Percentiles rank a stretch among this genome's conserved stretches.
These are phyloP conservation scores for Emericellopsis cladophorae DNA, from an alignment of 2,329 filamentous ascomycete genomes.

Conservation along the genomic window DNA sequence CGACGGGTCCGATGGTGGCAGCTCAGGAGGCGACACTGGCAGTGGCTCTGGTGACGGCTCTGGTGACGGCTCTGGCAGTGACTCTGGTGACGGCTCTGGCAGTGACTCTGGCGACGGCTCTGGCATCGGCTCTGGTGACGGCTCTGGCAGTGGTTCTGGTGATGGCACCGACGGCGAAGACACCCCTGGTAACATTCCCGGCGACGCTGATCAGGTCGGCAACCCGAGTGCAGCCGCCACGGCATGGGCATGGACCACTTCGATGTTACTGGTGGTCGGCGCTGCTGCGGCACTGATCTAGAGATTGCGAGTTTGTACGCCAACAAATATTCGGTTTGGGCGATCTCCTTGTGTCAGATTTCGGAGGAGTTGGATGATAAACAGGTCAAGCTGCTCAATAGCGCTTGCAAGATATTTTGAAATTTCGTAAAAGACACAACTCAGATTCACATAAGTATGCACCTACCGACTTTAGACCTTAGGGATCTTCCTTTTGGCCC, in stretches of 20 bases:
- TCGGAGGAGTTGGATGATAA: too few relatives aligned
- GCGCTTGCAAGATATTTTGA: too few relatives aligned
- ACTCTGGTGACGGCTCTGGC: conserved; percentile 1
- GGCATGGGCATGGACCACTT: conserved; percentile 24
- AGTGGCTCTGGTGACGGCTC: conserved; percentile 1
- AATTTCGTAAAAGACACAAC: too few relatives aligned
- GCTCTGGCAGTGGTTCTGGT: conserved; percentile 1
- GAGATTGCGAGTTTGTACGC: neutral
- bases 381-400: too few relatives aligned
- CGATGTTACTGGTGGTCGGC: conserved; percentile 28
- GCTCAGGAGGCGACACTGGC: neutral
- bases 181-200: conserved; percentile 1
- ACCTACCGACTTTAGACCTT: neutral
- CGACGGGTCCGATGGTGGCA: conserved; percentile 3
- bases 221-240: conserved; percentile 8
- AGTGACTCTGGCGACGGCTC: conserved; percentile 3
- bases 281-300: conserved; percentile 29
- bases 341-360: too few relatives aligned
- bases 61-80: conserved; percentile 2
- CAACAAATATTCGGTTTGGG: too few relatives aligned
- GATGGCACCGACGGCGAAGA: neutral
- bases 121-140: neutral
- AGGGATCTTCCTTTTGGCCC: conserved; percentile 33
- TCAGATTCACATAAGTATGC: too few relatives aligned
- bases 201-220: neutral